phyloP scores from a whole-genome alignment of 345 rosid genomes.

The Eucalyptus victrix region DNA sequence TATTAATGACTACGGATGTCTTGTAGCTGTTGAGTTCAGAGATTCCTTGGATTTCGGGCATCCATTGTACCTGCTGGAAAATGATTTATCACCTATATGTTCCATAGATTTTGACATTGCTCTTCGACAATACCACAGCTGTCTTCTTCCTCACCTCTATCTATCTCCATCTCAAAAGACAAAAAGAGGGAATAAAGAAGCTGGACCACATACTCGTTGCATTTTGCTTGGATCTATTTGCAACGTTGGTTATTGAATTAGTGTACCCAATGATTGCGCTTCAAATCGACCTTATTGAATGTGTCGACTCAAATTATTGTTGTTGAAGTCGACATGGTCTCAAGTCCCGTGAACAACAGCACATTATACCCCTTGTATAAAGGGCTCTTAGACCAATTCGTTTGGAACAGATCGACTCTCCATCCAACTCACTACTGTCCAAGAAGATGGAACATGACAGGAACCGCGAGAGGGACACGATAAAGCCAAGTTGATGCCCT shows the following conservation, averaged over 20 bases:
- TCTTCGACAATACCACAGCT: not conserved
- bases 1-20: not conserved
- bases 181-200: not conserved
- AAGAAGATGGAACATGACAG: not conserved
- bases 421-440: not conserved
- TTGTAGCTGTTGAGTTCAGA: not conserved
- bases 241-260: not conserved
- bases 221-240: not conserved
- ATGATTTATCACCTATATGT: not conserved
- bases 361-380: not conserved
- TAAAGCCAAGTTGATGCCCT: constrained; percentile 1
- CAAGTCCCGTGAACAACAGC: not conserved
- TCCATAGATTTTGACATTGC: not conserved
- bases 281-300: not conserved
- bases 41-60: not conserved
- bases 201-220: not conserved
- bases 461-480: not conserved
- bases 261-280: not conserved
- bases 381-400: not conserved
- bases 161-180: not conserved
- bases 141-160: not conserved
- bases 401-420: not conserved
- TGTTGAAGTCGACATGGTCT: not conserved
- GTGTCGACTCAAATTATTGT: not conserved
- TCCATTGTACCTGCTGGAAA: not conserved